phyloP scores from a whole-genome alignment of 495 filamentous ascomycete genomes.

The Talaromyces stipitatus region DNA sequence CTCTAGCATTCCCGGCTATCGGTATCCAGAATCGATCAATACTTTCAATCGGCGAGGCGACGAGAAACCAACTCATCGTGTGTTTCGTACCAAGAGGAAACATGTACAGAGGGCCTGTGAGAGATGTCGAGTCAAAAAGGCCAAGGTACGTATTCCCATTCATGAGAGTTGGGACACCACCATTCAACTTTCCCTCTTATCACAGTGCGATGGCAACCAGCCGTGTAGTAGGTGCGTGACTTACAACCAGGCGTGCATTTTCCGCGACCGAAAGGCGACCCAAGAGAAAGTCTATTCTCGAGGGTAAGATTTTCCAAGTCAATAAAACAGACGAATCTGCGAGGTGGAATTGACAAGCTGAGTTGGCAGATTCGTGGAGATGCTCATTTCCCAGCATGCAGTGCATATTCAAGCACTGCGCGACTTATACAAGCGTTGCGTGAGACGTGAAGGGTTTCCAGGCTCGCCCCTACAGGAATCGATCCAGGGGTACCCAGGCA shows the following conservation, averaged over 20 bases:
- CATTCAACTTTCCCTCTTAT: not conserved
- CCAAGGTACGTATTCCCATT: constrained; percentile 24
- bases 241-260: constrained; percentile 41
- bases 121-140: constrained; percentile 42
- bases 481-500: constrained; percentile 34
- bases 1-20: constrained; percentile 8
- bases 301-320: constrained; percentile 22
- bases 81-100: constrained; percentile 43
- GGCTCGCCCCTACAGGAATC: constrained; percentile 37
- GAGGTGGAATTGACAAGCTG: not conserved
- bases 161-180: not conserved
- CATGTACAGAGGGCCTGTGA: constrained; percentile 43
- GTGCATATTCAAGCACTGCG: constrained; percentile 38
- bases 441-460: constrained; percentile 38
- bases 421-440: constrained; percentile 36
- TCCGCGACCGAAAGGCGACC: constrained; percentile 40
- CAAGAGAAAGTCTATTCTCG: constrained; percentile 42
- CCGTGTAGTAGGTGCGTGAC: constrained; percentile 42
- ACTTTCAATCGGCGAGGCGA: constrained; percentile 21
- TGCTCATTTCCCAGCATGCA: constrained; percentile 41
- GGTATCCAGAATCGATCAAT: constrained; percentile 24
- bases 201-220: constrained; percentile 41
- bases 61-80: constrained; percentile 36
- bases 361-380: constrained; percentile 34
- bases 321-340: not conserved